Percentiles rank a stretch among this genome's conserved stretches.
phyloP scores from a whole-genome alignment of 306 rosid species.

The Castanea crenata region DNA sequence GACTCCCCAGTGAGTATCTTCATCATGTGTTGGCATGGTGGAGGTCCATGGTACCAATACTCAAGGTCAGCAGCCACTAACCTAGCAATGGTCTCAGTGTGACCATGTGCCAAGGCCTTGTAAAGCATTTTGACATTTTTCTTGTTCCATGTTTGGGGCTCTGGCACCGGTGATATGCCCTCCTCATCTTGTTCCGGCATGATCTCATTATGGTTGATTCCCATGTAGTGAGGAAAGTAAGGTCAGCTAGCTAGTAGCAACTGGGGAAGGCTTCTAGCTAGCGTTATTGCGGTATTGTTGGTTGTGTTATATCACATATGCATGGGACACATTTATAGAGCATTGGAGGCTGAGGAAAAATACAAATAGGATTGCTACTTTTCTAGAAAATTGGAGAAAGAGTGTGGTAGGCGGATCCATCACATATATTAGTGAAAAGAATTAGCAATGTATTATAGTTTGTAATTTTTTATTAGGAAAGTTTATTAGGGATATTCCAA shows the following conservation, averaged over 20 bases:
- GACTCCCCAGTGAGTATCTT: constrained; percentile 25
- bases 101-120: constrained; percentile 21
- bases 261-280: background rate
- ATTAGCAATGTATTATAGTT: no score
- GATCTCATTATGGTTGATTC: background rate
- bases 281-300: background rate
- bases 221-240: background rate
- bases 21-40: constrained; percentile 31
- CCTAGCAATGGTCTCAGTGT: constrained; percentile 4
- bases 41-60: constrained; percentile 41
- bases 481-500: no score
- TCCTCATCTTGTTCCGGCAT: background rate
- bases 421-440: no score
- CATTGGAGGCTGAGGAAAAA: background rate
- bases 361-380: background rate
- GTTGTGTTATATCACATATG: background rate
- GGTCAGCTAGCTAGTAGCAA: background rate
- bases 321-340: background rate
- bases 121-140: constrained; percentile 17
- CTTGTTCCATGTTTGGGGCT: background rate
- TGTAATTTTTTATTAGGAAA: no score
- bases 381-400: no score
- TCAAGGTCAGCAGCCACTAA: constrained; percentile 16
- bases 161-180: background rate
- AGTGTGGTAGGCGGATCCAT: no score